Base-by-base conservation (phyloP, 352 stramenopile genomes). In the Elongisporangium anandrum region DNA sequence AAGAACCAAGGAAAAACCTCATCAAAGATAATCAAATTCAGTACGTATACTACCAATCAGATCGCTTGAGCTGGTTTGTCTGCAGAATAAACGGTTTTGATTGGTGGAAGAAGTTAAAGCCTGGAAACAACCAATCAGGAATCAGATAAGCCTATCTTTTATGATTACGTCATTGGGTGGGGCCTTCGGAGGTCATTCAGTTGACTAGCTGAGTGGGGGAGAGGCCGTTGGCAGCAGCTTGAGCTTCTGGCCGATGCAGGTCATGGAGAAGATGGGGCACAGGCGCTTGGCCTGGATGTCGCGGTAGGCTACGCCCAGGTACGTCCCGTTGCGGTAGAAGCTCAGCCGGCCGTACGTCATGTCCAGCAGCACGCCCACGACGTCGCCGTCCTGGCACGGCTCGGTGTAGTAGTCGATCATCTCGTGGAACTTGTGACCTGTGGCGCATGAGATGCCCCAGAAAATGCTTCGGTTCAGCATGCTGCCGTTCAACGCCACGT, bases 271-370 rank as follows among this genome's bases (percentile, higher is more conserved):
- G 4, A 87, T 79, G 6, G 85, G 82, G 39, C 68, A 79, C 24
- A 94, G 68, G 29, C 72, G 73, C 60, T 85, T 87, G 4, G 70
- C 64, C 22, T 73, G 69, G 56, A 94, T 80, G 52, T 82, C 72
- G 23, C 64, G 68, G 60, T 89, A 94, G 2, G 85, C 82, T 20
- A 91, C 69, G 23, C 85, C 82, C n/a, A 94, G 77, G 60, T 78
- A 83, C 54, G 63, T 71, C 24, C 83, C 80, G 49, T 94, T 94
- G 50, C 86, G 72, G 66, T 90, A 94, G 54, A 94, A 94, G 48
- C 70, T 90, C 48, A 94, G 58, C 21, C 75, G 69, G 3, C 82
- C 75, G 23, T 82, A 79, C 63, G 91, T 78, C 77, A 88, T 91
- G 55, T 94, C 85, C 8, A 92, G 64, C 52, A 92, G 61, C 47